Evolutionary conservation across 129 eudicot species (phyloP), one percentile per base, ranked within the genome.

Genomic region (Ambrosia trifida): DNA sequence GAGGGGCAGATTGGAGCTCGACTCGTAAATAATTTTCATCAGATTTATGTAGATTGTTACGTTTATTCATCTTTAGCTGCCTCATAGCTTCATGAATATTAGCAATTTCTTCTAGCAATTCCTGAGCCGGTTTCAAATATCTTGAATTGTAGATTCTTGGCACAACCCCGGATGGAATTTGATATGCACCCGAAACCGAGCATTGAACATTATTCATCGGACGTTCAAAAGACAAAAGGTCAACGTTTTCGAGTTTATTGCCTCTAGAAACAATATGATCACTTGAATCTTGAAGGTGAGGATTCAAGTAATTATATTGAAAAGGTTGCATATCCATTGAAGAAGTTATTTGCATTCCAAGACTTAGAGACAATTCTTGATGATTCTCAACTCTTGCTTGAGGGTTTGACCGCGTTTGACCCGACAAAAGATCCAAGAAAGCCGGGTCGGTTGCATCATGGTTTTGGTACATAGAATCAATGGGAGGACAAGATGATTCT

Each of bases 91-190:
- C 86, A 72, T 74, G 83, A 75, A 93, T 83, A 79, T 78, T 89
- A 43, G 80, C 96, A 7, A 93, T 77, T 82, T 93, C 98, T 64
- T 85, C 89, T 56, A 93, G 92, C 73, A 93, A 72, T 19, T 83
- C 87, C 57, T 85, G 98, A 35, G 87, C 84, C 46, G 89, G 90
- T 79, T 82, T 93, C 11, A 93, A 73, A 83, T 85, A 93, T 47
- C 79, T 93, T 3, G 95, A 89, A 76, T 84, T 85, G 64, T 67
- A 80, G 18, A 87, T 71, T 33, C 77, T 74, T 64, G 85, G 79
- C 32, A 77, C 74, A 63, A 77, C 45, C 10, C 89, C 85, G 24
- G 83, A 72, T 59, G 77, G 84, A 18, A 78, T 78, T 76, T 81
- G 91, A 76, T 67, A 87, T 24, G 41, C 30, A 46, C 74, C 65